Evolutionary conservation across 1,139 yeast species (phyloP), one percentile per base, ranked within the genome.

Genomic region (Geotrichum phurueaensis): DNA sequence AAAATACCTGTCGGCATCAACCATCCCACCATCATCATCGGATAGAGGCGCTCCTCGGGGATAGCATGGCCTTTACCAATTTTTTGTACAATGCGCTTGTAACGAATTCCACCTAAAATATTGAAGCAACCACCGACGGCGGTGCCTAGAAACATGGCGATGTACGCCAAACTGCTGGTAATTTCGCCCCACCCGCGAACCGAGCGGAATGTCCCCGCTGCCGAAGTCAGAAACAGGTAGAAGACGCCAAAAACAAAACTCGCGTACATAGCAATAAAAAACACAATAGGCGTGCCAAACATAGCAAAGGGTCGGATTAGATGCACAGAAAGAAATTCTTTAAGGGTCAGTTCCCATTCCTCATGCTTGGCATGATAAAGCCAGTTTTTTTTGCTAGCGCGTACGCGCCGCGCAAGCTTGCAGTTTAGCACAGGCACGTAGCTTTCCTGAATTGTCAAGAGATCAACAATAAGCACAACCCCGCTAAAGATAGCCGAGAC

Each of bases 1-100:
- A 89, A 86, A 53, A 88, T 77, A 0, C 94, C 87, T 15, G 81
- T 76, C 0, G 96, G 95, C 70, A 86, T 76, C 51, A 75, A 65
- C 79, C 80, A 77, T 6, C 75, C 76, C 27, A 68, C 60, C 31
- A 68, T 57, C 76, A 81, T 79, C 71, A 86, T 78, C 9, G 83
- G 75, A 12, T 82, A 83, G 48, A 87, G 73, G 61, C 89, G 79
- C 62, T 79, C 80, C 67, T 87, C 94, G 0, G 94, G 90, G 10
- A 74, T 69, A 0, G 83, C 75, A 36, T 70, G 69, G 23, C 83
- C 81, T 36, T 77, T 48, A 85, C 70, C 68, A 84, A 81, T 0
- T 82, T 89, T 58, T 85, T 65, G 62, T 1, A 86, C 64, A 45
- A 81, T 77, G 1, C 83, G 0, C 90, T 80, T 22, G 87, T 85